Base-by-base conservation (phyloP, 108 stramenopile genomes). In the Cyclostephanos invisitatus region DNA sequence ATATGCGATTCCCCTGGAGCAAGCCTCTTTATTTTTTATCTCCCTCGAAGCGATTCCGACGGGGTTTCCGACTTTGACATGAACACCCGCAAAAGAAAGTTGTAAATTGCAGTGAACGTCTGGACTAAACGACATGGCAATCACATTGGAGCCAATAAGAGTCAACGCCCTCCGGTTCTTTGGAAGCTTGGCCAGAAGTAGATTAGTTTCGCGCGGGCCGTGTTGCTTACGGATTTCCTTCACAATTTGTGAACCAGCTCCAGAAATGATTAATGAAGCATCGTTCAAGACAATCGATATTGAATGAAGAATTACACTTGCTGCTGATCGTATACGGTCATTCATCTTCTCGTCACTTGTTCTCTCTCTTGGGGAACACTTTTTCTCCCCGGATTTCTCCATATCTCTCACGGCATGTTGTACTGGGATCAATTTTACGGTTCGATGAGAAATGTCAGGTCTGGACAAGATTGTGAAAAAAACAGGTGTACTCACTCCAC, bases 281-380 rank as follows among this genome's bases (percentile, higher is more conserved):
- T 78, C 71, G 5, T 18, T 54, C 6, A 78, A 22, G 10, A 59
- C 38, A 20, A 78, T 38, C 48, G 60, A 62, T 29, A 78, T 21
- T 12, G 69, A 65, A 24, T 70, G 79, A 18, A 57, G 54, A 24
- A 71, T 12, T 9, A 25, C 42, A 37, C 49, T 27, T 24, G 55
- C 46, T 18, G 70, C 35, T 15, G 53, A 80, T 18, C 15, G 29
- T 21, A 80, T 63, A 36, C 35, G 29, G 11, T 28, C 59, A 71
- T 80, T 75, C 29, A 48, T 40, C 18, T 75, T 75, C 29, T 80
- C 69, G 28, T 80, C 74, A 21, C 64, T 36, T 40, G 74, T 75
- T 44, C 29, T 51, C 32, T 54, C 57, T 11, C 63, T 60, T 0
- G 50, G 10, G 42, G 42, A 28, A 27, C 4, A 49, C 17, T 1